Conservation (phyloP, 225 moss, liverwort and hornwort species). For the Antitrichia curtipendula region DNA sequence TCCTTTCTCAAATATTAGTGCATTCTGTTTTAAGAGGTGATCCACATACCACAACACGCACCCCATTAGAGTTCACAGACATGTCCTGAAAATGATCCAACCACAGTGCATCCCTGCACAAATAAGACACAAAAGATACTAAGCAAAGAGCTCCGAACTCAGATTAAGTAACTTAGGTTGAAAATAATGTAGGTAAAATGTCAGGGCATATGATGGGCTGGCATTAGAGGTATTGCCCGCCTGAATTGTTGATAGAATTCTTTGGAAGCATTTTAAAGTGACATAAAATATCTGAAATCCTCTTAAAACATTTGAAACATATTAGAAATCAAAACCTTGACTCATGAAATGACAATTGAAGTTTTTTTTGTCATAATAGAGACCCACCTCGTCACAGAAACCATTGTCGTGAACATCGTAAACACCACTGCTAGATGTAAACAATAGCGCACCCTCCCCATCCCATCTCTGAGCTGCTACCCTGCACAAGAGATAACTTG, state of each 20-base stretch:
- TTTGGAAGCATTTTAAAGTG: not conserved
- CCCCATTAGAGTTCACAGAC: not conserved
- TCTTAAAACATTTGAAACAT: not conserved
- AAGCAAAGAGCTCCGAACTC: not conserved
- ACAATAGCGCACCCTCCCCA: constrained; percentile 74
- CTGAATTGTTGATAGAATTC: not conserved
- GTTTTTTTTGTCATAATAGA: not conserved
- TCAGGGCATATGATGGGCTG: not conserved
- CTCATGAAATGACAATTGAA: not conserved
- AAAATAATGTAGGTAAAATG: not conserved
- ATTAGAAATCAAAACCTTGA: not conserved
- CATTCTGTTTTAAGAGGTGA: constrained; percentile 10
- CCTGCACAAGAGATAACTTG: constrained; percentile 31
- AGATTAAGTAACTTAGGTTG: not conserved
- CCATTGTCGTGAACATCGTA: constrained; percentile 66
- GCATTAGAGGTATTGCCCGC: not conserved
- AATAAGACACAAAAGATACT: not conserved
- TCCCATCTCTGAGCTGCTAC: constrained; percentile 84
- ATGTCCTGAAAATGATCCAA: not conserved
- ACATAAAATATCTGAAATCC: not conserved
- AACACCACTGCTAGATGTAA: constrained; percentile 70
- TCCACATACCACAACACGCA: not conserved
- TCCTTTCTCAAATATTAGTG: constrained; percentile 31
- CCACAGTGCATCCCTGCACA: not conserved
- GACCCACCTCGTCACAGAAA: constrained; percentile 65